Conservation (phyloP, 192 early-diverging fungal species). For the Coemansia guatemalensis region DNA sequence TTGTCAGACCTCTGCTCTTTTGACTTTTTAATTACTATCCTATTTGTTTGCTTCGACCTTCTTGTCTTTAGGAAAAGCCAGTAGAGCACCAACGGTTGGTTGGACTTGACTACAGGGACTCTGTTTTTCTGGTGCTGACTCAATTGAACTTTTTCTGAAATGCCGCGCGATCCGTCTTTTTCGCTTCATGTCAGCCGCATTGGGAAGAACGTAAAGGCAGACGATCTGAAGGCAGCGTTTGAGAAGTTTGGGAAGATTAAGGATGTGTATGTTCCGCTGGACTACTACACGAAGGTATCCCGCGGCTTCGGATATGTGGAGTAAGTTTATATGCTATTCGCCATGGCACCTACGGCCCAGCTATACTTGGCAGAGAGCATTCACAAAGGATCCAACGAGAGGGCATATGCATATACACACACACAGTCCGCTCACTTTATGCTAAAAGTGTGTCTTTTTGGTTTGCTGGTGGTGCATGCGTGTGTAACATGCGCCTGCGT, state of each 20-base stretch:
- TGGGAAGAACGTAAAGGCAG: conserved; percentile 33
- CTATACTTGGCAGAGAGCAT: not conserved
- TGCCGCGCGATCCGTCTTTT: conserved; percentile 53
- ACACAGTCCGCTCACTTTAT: too few relatives aligned
- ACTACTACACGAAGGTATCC: conserved; percentile 51
- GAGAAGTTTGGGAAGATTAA: conserved; percentile 50
- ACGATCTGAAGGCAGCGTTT: conserved; percentile 38
- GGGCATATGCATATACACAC: not conserved
- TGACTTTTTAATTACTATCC: not conserved
- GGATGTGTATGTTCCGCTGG: conserved; percentile 49
- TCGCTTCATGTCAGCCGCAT: conserved; percentile 54
- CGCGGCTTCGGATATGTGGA: conserved; percentile 55
- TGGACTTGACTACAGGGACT: not conserved
- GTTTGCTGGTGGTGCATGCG: not conserved
- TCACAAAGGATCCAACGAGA: not conserved
- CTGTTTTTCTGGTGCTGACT: not conserved
- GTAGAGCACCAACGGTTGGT: not conserved
- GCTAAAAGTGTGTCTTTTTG: not conserved
- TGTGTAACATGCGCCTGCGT: not conserved
- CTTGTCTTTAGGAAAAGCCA: not conserved
- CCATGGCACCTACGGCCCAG: not conserved
- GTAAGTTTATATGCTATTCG: conserved; percentile 23
- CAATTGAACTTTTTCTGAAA: conserved; percentile 17
- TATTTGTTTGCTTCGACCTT: not conserved
- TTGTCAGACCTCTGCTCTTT: not conserved